Evolutionary conservation across 768 basidiomycete species (phyloP).

Genomic region (Russula vinacea): DNA sequence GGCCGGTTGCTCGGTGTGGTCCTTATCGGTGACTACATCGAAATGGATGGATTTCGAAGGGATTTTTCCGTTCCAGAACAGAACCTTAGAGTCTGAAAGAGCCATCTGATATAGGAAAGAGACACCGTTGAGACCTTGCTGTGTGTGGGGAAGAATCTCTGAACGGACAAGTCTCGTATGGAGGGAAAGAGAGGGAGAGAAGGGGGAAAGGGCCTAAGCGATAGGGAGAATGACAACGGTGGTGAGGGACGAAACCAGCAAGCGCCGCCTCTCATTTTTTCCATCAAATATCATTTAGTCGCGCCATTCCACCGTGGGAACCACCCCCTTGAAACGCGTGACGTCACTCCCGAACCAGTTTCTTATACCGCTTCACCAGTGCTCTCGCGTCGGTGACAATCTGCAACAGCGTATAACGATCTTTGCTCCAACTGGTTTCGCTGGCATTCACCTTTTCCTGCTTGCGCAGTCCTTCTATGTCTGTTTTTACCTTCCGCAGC

Average conservation of each 20-base stretch:
- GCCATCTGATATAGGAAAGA: slow-evolving; percentile 8
- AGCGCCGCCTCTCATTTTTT: neutral
- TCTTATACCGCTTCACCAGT: slow-evolving; percentile 22
- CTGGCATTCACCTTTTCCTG: slow-evolving; percentile 22
- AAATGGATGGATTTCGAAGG: slow-evolving; percentile 17
- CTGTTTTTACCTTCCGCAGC: slow-evolving; percentile 20
- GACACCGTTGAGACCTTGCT: slow-evolving; percentile 9
- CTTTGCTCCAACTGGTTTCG: neutral
- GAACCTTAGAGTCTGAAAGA: slow-evolving; percentile 18
- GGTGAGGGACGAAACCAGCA: neutral
- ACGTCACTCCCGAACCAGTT: slow-evolving; percentile 10
- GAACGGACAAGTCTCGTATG: neutral
- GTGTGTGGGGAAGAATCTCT: no score
- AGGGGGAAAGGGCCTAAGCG: neutral
- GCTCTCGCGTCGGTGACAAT: slow-evolving; percentile 17
- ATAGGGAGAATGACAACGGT: neutral
- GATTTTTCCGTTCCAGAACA: slow-evolving; percentile 26
- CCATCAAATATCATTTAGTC: neutral
- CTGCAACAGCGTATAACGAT: slow-evolving; percentile 4
- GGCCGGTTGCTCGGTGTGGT: slow-evolving; percentile 29
- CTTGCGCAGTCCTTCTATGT: slow-evolving; percentile 13
- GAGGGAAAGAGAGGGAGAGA: neutral
- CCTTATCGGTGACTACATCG: slow-evolving; percentile 12
- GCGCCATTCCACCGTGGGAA: slow-evolving; percentile 8
- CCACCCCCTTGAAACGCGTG: neutral